Conservation (phyloP, 208 protist genomes). For the Phytomonas sp. region DNA sequence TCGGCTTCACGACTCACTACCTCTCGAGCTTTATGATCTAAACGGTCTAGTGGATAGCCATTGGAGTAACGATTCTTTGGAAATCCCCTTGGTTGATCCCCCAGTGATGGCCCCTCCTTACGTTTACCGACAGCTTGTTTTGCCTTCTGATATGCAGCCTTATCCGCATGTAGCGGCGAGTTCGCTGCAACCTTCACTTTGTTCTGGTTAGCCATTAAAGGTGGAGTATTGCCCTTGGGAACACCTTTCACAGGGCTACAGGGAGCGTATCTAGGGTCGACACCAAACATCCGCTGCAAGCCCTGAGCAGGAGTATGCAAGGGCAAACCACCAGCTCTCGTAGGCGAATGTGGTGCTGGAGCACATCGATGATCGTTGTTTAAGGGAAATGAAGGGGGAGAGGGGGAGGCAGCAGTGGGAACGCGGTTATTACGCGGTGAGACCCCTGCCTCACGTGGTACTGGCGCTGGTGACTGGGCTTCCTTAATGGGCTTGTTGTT, state of each 20-base stretch:
- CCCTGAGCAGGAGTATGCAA: neutral
- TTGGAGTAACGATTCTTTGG: neutral
- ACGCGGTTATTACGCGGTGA: neutral
- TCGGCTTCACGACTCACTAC: neutral
- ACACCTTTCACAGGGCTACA: neutral
- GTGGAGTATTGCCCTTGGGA: neutral
- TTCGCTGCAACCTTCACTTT: neutral
- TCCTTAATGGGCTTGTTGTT: conserved; percentile 7
- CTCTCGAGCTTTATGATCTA: neutral
- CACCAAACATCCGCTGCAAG: neutral
- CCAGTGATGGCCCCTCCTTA: neutral
- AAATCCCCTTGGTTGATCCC: neutral
- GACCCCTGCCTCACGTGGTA: neutral
- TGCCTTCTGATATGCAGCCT: neutral
- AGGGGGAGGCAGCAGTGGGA: neutral
- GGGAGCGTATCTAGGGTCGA: neutral
- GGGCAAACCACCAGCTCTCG: neutral
- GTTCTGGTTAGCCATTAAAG: neutral
- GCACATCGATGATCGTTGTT: neutral
- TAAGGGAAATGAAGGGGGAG: neutral
- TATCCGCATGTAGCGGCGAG: neutral
- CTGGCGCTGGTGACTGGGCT: conserved; percentile 6
- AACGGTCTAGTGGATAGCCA: neutral
- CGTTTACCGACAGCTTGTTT: neutral
- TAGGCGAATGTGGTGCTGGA: neutral